Conservation (phyloP, 2,329 filamentous ascomycete species). For the Fusarium concolor region DNA sequence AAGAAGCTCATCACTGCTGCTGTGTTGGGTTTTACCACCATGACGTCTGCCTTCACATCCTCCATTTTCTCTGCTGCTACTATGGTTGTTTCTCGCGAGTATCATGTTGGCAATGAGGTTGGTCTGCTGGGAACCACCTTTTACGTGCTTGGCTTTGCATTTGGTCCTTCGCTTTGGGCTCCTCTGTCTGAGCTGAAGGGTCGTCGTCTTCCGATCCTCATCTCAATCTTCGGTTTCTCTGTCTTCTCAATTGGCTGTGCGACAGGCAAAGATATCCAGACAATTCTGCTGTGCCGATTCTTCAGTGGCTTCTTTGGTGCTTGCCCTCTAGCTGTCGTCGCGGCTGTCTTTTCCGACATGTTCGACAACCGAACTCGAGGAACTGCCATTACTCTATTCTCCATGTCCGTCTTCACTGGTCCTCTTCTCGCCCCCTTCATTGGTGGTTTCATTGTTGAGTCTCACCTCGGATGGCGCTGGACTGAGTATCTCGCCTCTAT, state of each 20-base stretch:
- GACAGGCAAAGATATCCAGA: constrained; percentile 74
- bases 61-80: constrained; percentile 80
- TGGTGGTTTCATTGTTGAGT: constrained; percentile 74
- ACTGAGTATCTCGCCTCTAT: constrained; percentile 73
- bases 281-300: constrained; percentile 77
- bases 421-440: constrained; percentile 76
- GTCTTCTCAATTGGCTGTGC: constrained; percentile 74
- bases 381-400: constrained; percentile 58
- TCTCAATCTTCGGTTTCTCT: constrained; percentile 76
- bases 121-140: constrained; percentile 74
- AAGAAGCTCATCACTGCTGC: constrained; percentile 79
- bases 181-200: constrained; percentile 79
- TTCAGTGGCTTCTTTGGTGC: constrained; percentile 79
- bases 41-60: constrained; percentile 78
- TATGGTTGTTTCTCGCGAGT: constrained; percentile 65
- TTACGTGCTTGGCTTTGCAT: constrained; percentile 78
- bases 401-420: constrained; percentile 69
- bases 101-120: constrained; percentile 70
- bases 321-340: constrained; percentile 75
- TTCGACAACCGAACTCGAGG: constrained; percentile 73
- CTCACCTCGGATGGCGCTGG: constrained; percentile 78
- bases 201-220: constrained; percentile 69
- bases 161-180: constrained; percentile 78
- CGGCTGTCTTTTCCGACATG: constrained; percentile 79
- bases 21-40: constrained; percentile 79